A percentile compares a stretch with the other conserved stretches of the same genome.
Conservation (phyloP, 1,139 yeast genomes). For the Scheffersomyces lignicola region DNA sequence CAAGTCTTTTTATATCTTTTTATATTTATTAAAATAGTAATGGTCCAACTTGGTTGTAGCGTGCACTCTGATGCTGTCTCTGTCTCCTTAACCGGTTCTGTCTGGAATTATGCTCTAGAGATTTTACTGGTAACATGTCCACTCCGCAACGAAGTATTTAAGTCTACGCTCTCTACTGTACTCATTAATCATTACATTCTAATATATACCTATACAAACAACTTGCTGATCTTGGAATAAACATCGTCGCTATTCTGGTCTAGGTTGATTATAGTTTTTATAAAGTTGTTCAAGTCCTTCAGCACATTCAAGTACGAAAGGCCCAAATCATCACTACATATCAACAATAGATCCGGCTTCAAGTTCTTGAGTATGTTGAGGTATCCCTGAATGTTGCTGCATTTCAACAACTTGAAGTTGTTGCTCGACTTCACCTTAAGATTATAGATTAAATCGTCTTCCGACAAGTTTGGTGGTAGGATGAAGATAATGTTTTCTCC, state of each 20-base stretch:
- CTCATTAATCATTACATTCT: neutral
- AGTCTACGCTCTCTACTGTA: too few relatives aligned
- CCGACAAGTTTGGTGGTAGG: conserved; percentile 45
- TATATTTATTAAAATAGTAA: conserved; percentile 5
- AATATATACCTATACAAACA: neutral
- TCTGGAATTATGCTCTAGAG: too few relatives aligned
- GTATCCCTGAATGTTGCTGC: conserved; percentile 46
- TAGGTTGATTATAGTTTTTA: conserved; percentile 36
- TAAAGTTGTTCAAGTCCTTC: conserved; percentile 41
- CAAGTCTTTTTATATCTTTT: neutral
- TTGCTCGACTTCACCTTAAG: conserved; percentile 18
- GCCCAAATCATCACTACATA: conserved; percentile 49
- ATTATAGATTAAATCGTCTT: conserved; percentile 40
- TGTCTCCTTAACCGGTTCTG: neutral
- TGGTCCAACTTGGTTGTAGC: conserved; percentile 5
- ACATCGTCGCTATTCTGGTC: conserved; percentile 35
- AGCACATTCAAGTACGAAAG: conserved; percentile 26
- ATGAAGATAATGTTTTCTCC: conserved; percentile 47
- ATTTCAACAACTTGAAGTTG: conserved; percentile 43
- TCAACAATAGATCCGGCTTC: conserved; percentile 42
- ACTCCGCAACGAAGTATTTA: too few relatives aligned
- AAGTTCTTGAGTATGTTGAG: conserved; percentile 42
- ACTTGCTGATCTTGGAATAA: conserved; percentile 21
- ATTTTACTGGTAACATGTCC: too few relatives aligned
- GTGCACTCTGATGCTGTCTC: conserved; percentile 6